Conservation (phyloP, 2,329 filamentous ascomycete species). For the Gliomastix tumulicola region DNA sequence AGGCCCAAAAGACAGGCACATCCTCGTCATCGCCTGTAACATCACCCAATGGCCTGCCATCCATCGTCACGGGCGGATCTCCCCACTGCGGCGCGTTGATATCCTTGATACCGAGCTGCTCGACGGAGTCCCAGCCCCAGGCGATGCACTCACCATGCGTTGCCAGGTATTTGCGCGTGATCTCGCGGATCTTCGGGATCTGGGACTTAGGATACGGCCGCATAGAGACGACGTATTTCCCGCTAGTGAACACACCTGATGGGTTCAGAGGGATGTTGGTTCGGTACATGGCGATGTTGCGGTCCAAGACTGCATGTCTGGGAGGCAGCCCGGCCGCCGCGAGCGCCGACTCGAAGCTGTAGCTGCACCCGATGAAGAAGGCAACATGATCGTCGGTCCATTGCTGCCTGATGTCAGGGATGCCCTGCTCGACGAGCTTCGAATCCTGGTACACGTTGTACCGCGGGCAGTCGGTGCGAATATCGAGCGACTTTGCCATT, state of each 20-base stretch:
- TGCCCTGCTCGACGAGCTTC: constrained; percentile 25
- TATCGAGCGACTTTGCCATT: constrained; percentile 38
- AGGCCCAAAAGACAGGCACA: constrained; percentile 56
- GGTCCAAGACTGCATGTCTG: constrained; percentile 36
- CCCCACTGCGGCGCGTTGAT: constrained; percentile 50
- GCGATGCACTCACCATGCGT: constrained; percentile 60
- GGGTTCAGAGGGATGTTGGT: constrained; percentile 49
- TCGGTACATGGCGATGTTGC: constrained; percentile 56
- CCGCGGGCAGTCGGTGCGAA: constrained; percentile 49
- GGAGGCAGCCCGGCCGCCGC: constrained; percentile 39
- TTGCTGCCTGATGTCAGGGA: constrained; percentile 34
- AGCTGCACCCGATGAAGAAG: constrained; percentile 58
- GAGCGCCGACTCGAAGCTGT: constrained; percentile 55
- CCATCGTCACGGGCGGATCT: constrained; percentile 29
- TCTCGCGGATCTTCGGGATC: constrained; percentile 42
- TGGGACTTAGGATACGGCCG: constrained; percentile 44
- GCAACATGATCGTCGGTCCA: constrained; percentile 55
- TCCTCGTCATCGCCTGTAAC: constrained; percentile 27
- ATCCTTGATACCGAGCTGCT: constrained; percentile 45
- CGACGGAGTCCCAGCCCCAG: constrained; percentile 55
- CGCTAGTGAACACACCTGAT: constrained; percentile 48
- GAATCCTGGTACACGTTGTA: constrained; percentile 53
- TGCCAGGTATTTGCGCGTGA: constrained; percentile 45
- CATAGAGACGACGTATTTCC: constrained; percentile 57
- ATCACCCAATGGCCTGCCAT: constrained; percentile 26